Conservation (phyloP, 2,329 filamentous ascomycete species). For the Coniochaeta prunicola region DNA sequence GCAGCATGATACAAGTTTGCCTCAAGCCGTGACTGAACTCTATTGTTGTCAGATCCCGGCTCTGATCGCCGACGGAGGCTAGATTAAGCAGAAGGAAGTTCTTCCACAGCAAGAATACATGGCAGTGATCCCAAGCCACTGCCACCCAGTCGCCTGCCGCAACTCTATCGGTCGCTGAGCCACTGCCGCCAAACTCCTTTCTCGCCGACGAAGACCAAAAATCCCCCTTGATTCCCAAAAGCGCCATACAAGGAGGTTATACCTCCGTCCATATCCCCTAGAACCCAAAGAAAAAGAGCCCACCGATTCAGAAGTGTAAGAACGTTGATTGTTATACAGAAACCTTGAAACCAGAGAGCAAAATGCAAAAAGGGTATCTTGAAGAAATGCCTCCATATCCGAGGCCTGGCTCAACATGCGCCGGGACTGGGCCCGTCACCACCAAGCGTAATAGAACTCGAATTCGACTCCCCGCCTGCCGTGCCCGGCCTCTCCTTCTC, state of each 20-base stretch:
- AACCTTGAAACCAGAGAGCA: neutral
- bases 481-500: constrained; percentile 15
- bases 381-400: neutral
- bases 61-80: neutral
- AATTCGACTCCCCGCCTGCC: constrained; percentile 12
- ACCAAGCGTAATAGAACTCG: constrained; percentile 1
- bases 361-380: neutral
- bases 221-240: neutral
- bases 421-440: neutral
- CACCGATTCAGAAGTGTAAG: neutral
- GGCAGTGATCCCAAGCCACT: neutral
- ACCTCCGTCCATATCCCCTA: neutral
- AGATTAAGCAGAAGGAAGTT: neutral
- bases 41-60: neutral
- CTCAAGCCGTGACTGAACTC: no score
- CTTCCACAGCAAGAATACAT: no score
- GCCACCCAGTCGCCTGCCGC: neutral
- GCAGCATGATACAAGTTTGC: no score
- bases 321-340: neutral
- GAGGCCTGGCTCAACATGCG: neutral
- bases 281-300: neutral
- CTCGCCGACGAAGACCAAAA: neutral
- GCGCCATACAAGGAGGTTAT: neutral
- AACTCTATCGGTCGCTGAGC: neutral
- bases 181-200: neutral